Base-by-base conservation (phyloP, 805 yeast genomes). In the Kuraishia borneana region DNA sequence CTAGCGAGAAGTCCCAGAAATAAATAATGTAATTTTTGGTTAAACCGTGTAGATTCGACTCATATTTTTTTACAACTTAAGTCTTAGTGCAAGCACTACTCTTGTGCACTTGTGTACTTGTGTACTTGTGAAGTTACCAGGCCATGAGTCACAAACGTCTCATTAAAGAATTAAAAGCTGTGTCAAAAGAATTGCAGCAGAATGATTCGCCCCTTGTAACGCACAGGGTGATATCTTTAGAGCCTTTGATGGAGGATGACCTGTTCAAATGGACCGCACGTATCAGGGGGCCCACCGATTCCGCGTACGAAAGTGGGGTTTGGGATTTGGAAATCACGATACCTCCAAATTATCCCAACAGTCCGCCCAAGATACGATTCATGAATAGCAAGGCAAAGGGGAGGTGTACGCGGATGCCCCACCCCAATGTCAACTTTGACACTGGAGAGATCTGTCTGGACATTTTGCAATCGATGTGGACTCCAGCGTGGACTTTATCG, bases 381-480 rank as follows among this genome's bases (percentile, higher is more conserved):
- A 46, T 32, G 16, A 17, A n/a, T 14, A 14, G 17, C 12, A 26
- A 13, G 29, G 16, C 21, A 20, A 16, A 14, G 25, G 18, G 31
- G 9, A 25, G 23, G 20, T 50, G 53, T 36, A 42, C 42, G 32
- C 50, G 38, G 21, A 62, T 47, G 45, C 65, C 69, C 43, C 78
- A 71, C 45, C 67, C 71, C 17, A 71, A 71, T 44, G 61, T 71
- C 3, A 59, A 63, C 38, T 64, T 62, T 40, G 35, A 62, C 30
- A 65, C 76, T 1, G 89, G 89, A 1, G 83, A 76, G 41, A 76
- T 81, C 6, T 81, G 89, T 51, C 54, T 81, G 4, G 83, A 79
- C 48, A 73, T 80, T 7, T 54, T 81, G 33, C 70, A 73, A 36
- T 49, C 42, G 30, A 61, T 61, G 39, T 81, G 88, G 88, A 68